Base-by-base conservation (phyloP, 2,329 filamentous ascomycete genomes). In the Scortechinia acanthostroma region DNA sequence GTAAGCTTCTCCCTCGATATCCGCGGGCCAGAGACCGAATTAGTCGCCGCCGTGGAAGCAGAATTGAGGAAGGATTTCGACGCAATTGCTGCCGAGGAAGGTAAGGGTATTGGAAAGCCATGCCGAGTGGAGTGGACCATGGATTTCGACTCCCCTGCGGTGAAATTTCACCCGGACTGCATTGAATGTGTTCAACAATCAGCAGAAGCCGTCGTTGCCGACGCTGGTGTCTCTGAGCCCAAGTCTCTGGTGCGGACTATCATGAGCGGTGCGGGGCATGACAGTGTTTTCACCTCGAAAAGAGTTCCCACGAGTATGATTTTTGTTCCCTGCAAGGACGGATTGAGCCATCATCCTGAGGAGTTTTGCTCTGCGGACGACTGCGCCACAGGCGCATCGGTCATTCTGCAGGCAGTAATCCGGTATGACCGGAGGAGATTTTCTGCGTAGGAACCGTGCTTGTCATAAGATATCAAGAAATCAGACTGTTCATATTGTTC, bases 1-100 rank as follows among this genome's bases (percentile, higher is more conserved):
- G 86, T 88, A 4, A 70, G 70, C 40, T 86, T 88, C 59, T 79
- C 72, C 22, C 72, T 88, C 3, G 85, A 89, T 54, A 76, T 88
- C 45, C 77, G 84, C 22, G 72, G 77, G 0, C 72, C 69, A 3
- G 66, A 72, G 23, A 76, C 84, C 53, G 64, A 65, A 20, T 72
- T 69, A 2, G 71, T 88, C 1, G 65, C 72, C 3, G 61, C 63
- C n/a, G 69, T 86, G 37, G 80, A 84, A 53, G 58, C 66, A 4
- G 66, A 72, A 40, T 63, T 86, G 44, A 70, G 70, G 47, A 55
- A 56, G 2, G 78, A 82, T 43, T 88, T 87, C 54, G 67, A 69
- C 4, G 60, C 57, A 17, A 78, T 88, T 45, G 81, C 79, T 0
- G 64, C 68, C 0, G 78, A 76, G 21, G 68, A 78, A 48, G 69